Evolutionary conservation across 1,139 yeast species (phyloP).

Genomic region (Yamadazyma taylorii): DNA sequence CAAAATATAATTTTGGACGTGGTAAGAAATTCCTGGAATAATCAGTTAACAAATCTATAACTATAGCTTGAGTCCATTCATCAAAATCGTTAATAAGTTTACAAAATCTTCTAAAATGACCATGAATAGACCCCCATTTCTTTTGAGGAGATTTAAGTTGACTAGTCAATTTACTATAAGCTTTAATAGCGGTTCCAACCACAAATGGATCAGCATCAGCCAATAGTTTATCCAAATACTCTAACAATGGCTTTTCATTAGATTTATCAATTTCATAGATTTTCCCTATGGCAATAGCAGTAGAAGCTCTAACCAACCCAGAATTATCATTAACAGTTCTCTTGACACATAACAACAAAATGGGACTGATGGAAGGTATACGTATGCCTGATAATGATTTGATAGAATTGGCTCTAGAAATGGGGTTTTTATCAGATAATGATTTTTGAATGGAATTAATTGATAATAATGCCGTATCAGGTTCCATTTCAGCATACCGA

Average conservation of each 20-base stretch:
- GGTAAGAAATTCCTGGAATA: constrained; percentile 65
- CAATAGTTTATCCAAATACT: constrained; percentile 52
- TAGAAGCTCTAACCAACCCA: constrained; percentile 74
- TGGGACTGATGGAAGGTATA: constrained; percentile 78
- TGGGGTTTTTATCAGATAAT: constrained; percentile 67
- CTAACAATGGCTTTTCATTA: constrained; percentile 42
- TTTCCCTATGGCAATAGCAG: constrained; percentile 76
- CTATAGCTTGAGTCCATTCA: constrained; percentile 69
- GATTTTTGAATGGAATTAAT: constrained; percentile 91
- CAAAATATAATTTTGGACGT: constrained; percentile 42
- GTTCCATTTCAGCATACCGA: constrained; percentile 80
- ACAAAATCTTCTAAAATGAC: constrained; percentile 65
- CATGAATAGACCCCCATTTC: constrained; percentile 67
- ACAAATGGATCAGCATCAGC: constrained; percentile 68
- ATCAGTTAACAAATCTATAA: constrained; percentile 63
- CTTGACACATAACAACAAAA: constrained; percentile 70
- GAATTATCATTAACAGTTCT: constrained; percentile 71
- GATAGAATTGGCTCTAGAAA: constrained; percentile 69
- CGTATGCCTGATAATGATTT: constrained; percentile 79
- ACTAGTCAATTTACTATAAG: constrained; percentile 46
- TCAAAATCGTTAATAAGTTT: constrained; percentile 56
- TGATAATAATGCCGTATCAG: constrained; percentile 83
- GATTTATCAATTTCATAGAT: constrained; percentile 46
- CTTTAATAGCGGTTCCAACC: constrained; percentile 64
- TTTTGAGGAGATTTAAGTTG: constrained; percentile 34